A percentile compares a stretch with the other conserved stretches of the same genome.
Conservation (phyloP, 495 filamentous ascomycete species). For the Penicillium bovifimosum region DNA sequence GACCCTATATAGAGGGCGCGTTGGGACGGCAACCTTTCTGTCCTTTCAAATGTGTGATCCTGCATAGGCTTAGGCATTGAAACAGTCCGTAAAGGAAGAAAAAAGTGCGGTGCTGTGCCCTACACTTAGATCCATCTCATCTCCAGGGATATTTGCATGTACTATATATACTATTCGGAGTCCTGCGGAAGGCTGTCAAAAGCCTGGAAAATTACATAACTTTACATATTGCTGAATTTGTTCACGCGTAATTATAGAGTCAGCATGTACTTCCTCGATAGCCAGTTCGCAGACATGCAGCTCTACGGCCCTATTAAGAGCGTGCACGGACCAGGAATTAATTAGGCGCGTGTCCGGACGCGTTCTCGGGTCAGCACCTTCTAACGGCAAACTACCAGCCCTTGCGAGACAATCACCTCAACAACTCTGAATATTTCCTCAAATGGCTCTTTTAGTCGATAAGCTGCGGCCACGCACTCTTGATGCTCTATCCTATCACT, state of each 20-base stretch:
- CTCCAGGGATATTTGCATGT: slow-evolving; percentile 17
- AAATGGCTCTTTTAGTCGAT: slow-evolving; percentile 82
- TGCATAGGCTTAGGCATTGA: background rate
- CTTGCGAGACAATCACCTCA: background rate
- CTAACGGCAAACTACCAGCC: slow-evolving; percentile 10
- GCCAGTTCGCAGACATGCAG: no score
- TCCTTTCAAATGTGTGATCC: background rate
- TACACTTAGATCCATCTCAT: slow-evolving; percentile 11
- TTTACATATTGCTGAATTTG: slow-evolving; percentile 6
- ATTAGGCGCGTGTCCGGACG: slow-evolving; percentile 38
- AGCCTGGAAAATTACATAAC: background rate
- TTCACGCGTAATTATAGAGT: background rate
- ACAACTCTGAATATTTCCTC: background rate
- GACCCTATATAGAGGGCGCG: background rate
- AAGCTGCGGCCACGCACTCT: slow-evolving; percentile 89
- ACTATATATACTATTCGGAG: slow-evolving; percentile 18
- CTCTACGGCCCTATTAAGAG: background rate
- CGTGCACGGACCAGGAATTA: slow-evolving; percentile 40
- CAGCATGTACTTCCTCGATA: background rate
- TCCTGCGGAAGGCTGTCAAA: background rate
- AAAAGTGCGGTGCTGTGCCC: background rate
- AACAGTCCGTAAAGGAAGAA: background rate
- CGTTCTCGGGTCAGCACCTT: slow-evolving; percentile 26
- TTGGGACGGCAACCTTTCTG: background rate
- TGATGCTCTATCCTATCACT: slow-evolving; percentile 81